phyloP scores from a whole-genome alignment of 345 rosid genomes.

The Leavenworthia alabamica region DNA sequence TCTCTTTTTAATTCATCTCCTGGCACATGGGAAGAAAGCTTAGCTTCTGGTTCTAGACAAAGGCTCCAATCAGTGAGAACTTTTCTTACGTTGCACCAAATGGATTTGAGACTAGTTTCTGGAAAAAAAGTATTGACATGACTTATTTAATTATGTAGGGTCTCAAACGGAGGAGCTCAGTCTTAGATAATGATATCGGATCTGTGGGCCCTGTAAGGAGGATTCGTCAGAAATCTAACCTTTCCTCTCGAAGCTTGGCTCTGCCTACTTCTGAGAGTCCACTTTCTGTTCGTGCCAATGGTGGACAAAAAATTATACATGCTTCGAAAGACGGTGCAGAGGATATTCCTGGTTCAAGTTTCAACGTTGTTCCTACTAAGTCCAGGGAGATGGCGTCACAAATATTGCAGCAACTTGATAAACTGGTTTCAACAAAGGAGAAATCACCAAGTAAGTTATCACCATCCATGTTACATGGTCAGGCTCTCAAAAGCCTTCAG shows the following conservation, averaged over 20 bases:
- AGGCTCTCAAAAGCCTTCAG: slow-evolving; percentile 71
- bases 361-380: slow-evolving; percentile 54
- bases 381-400: slow-evolving; percentile 78
- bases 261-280: slow-evolving; percentile 37
- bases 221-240: slow-evolving; percentile 77
- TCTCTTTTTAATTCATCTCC: slow-evolving; percentile 38
- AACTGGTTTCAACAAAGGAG: slow-evolving; percentile 52
- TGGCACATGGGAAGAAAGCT: slow-evolving; percentile 38
- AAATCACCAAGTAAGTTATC: slow-evolving; percentile 71
- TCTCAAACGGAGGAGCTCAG: slow-evolving; percentile 70
- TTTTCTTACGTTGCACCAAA: not conserved
- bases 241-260: slow-evolving; percentile 42
- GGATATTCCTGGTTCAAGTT: slow-evolving; percentile 37
- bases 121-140: not conserved
- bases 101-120: not conserved
- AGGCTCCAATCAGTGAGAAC: slow-evolving; percentile 38
- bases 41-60: slow-evolving; percentile 51
- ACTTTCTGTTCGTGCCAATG: slow-evolving; percentile 29
- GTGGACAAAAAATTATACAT: slow-evolving; percentile 26
- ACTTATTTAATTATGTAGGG: slow-evolving; percentile 39
- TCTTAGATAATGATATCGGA: slow-evolving; percentile 67
- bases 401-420: slow-evolving; percentile 70
- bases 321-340: slow-evolving; percentile 36
- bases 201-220: slow-evolving; percentile 82
- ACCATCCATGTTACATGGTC: slow-evolving; percentile 65